These are phyloP conservation scores for Jatropha podagrica DNA, from an alignment of 441 rosid species.

Conservation along the genomic window DNA sequence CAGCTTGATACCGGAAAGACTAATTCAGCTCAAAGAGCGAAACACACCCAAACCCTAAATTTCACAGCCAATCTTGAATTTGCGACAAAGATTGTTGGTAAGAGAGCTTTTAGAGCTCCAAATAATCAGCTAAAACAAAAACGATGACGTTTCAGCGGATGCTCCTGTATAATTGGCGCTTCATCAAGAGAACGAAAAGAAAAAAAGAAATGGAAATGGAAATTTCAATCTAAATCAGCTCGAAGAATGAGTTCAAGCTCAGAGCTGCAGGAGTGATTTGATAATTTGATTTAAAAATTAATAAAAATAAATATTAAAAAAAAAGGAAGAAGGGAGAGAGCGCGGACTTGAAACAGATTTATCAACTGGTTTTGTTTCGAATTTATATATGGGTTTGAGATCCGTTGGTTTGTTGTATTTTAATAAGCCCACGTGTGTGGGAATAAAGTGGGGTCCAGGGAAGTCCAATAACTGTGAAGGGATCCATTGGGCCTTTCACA, in stretches of 20 bases:
- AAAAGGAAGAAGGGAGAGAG: background rate
- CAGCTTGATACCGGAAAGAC: constrained; percentile 24
- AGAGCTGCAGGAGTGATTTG: constrained; percentile 10
- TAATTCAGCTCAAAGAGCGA: background rate
- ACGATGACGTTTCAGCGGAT: background rate
- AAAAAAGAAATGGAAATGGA: background rate
- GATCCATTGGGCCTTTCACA: background rate
- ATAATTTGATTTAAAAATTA: background rate
- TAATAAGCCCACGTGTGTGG: background rate
- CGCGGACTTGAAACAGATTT: constrained; percentile 2
- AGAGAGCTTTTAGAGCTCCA: background rate
- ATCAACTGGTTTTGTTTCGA: background rate
- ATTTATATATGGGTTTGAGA: background rate
- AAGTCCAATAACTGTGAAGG: background rate
- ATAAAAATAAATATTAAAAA: background rate
- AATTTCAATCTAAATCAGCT: background rate
- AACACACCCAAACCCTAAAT: constrained; percentile 12
- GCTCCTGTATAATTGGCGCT: background rate
- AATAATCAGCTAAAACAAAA: constrained; percentile 3
- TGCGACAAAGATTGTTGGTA: background rate
- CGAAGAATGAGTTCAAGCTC: background rate
- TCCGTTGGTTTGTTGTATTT: background rate
- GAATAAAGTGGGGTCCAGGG: background rate
- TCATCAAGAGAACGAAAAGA: background rate
- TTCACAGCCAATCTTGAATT: background rate